Evolutionary conservation across 2,329 filamentous ascomycete genomes (phyloP).

Genomic region (Onygenales sp.): DNA sequence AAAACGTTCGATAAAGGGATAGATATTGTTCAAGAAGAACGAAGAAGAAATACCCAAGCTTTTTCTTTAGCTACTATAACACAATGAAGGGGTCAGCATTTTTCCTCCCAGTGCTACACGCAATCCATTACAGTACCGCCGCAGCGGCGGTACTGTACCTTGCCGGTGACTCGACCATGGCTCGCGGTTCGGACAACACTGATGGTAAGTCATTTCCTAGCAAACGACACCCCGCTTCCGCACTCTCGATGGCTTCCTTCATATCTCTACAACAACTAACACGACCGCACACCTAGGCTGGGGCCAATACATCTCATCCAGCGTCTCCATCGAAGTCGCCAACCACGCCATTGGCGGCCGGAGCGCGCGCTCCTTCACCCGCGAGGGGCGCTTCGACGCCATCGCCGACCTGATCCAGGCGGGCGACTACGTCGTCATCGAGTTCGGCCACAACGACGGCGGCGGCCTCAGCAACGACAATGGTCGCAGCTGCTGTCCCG

Average conservation of each 20-base stretch:
- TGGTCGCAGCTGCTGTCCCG: constrained; percentile 50
- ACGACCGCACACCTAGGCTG: constrained; percentile 40
- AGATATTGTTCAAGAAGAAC: background rate
- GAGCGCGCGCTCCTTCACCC: constrained; percentile 56
- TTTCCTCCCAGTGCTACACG: background rate
- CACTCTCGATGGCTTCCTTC: constrained; percentile 11
- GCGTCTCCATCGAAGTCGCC: constrained; percentile 41
- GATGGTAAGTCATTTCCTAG: background rate
- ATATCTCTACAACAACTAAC: background rate
- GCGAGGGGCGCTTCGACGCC: constrained; percentile 54
- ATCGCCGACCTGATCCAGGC: constrained; percentile 44
- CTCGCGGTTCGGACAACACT: constrained; percentile 10
- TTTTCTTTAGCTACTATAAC: background rate
- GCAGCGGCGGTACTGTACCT: constrained; percentile 8
- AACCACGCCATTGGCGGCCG: constrained; percentile 60
- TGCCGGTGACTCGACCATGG: constrained; percentile 29
- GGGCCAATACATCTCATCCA: constrained; percentile 51
- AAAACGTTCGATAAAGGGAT: background rate
- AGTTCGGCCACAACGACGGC: constrained; percentile 66
- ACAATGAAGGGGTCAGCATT: background rate
- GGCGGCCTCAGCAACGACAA: constrained; percentile 52
- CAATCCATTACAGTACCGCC: background rate
- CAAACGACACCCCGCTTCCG: background rate
- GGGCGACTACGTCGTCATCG: constrained; percentile 60
- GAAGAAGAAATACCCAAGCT: background rate